These are phyloP conservation scores for Corymbia citriodora DNA, from an alignment of 441 rosid genomes.

Conservation along the genomic window DNA sequence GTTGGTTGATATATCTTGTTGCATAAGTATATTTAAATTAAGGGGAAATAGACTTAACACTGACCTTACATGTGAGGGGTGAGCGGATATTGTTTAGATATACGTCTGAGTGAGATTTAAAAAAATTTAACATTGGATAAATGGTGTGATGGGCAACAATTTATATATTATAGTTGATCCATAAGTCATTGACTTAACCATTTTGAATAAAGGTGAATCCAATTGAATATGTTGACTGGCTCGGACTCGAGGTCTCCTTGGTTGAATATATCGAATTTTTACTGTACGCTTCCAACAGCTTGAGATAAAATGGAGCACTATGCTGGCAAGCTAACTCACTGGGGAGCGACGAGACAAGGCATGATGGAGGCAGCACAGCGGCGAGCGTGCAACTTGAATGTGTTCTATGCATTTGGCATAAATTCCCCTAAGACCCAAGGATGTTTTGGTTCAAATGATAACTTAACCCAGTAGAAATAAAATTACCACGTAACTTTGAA, in stretches of 20 bases:
- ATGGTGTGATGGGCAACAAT: fast-evolving
- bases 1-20: not conserved
- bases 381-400: not conserved
- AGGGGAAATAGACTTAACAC: not conserved
- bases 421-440: not conserved
- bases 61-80: not conserved
- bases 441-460: not conserved
- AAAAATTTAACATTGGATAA: too few species aligned
- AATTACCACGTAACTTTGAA: not conserved
- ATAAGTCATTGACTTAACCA: too few species aligned
- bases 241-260: not conserved
- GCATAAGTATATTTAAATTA: too few species aligned
- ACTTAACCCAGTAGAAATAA: not conserved
- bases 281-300: not conserved
- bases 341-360: not conserved
- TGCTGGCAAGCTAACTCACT: not conserved
- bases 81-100: not conserved
- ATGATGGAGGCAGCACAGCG: not conserved
- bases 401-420: not conserved
- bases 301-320: not conserved
- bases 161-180: too few species aligned
- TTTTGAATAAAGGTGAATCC: not conserved
- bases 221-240: not conserved
- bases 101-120: not conserved
- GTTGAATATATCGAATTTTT: not conserved